Conservation (phyloP, 805 yeast species). For the Candida peoriensis region DNA sequence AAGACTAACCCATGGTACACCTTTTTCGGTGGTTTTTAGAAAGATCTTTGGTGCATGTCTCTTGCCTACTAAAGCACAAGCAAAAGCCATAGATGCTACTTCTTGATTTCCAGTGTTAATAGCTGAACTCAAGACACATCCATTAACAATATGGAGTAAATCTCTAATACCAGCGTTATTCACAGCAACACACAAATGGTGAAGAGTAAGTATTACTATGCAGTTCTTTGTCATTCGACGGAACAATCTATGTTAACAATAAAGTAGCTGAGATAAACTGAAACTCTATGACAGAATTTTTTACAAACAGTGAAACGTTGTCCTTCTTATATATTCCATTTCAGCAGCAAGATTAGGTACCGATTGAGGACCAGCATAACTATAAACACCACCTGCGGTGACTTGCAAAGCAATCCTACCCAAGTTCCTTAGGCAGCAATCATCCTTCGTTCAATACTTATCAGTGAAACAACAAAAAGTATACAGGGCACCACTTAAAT, state of each 20-base stretch:
- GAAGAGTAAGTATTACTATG: slow-evolving; percentile 30
- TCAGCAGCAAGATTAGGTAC: slow-evolving; percentile 42
- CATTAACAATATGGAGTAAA: slow-evolving; percentile 34
- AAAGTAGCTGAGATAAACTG: slow-evolving; percentile 26
- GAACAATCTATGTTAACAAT: slow-evolving; percentile 28
- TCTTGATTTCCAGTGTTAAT: slow-evolving; percentile 32
- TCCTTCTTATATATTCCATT: slow-evolving; percentile 29
- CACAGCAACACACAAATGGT: slow-evolving; percentile 36
- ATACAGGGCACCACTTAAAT: too few species aligned
- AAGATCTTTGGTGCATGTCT: slow-evolving; percentile 33
- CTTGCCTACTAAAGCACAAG: slow-evolving; percentile 30
- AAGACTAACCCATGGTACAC: slow-evolving; percentile 30
- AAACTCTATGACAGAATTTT: slow-evolving; percentile 26
- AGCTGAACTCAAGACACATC: slow-evolving; percentile 34
- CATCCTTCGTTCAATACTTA: too few species aligned
- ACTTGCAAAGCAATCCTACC: slow-evolving; percentile 28
- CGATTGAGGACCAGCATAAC: slow-evolving; percentile 38
- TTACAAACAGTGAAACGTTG: slow-evolving; percentile 28
- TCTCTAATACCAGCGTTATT: slow-evolving; percentile 41
- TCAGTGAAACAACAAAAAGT: too few species aligned
- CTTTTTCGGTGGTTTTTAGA: slow-evolving; percentile 27
- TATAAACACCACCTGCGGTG: slow-evolving; percentile 35
- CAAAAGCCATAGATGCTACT: slow-evolving; percentile 27
- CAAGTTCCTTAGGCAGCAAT: too few species aligned
- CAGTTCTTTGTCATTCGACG: slow-evolving; percentile 26